Base-by-base conservation (phyloP, 805 yeast genomes). In the Myxozyma vanderwaltii region DNA sequence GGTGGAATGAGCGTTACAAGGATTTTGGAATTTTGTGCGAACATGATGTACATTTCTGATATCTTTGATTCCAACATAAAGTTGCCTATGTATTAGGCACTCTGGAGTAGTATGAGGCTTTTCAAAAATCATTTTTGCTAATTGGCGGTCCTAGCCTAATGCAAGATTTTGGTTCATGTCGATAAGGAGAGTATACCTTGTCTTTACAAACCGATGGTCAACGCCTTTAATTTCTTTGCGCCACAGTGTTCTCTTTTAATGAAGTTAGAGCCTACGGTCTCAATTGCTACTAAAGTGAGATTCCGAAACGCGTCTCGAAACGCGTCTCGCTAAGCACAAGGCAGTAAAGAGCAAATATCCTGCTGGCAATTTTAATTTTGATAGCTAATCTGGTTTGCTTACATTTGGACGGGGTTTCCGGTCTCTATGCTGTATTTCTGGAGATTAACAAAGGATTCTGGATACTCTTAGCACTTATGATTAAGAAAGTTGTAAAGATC, bases 11-110 rank as follows among this genome's bases (percentile, higher is more conserved):
- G 69, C 3, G 74, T 76, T n/a, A n/a, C n/a, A 29, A 73, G 80
- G 19, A 68, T 86, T 26, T 77, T 79, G 64, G 89, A 85, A 72
- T 77, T 84, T 38, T 88, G 81, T 27, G 87, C 89, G 2, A 85
- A 85, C 62, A 69, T 86, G 71, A 72, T 75, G 58, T 86, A 83
- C 69, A 70, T 85, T 35, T 82, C 81, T 55, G 87, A 83, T 63
- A 82, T 78, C 61, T 86, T 81, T 69, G 89, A 86, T 68, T 78
- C 72, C 51, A 82, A 7, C 70, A 77, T 61, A 81, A 81, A 70
- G 71, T 74, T 60, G 71, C 72, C 54, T 74, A 70, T 58, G 59
- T 66, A n/a, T 60, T 68, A 3, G 77, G 75, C 2, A 70, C 82
- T 23, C 69, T 67, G 4, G 67, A 71, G 47, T 85, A 84, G 70